Percentiles rank a stretch among this genome's conserved stretches.
These are phyloP conservation scores for Sordariomycetes sp. DNA, from an alignment of 2,329 filamentous ascomycete genomes.

Conservation along the genomic window DNA sequence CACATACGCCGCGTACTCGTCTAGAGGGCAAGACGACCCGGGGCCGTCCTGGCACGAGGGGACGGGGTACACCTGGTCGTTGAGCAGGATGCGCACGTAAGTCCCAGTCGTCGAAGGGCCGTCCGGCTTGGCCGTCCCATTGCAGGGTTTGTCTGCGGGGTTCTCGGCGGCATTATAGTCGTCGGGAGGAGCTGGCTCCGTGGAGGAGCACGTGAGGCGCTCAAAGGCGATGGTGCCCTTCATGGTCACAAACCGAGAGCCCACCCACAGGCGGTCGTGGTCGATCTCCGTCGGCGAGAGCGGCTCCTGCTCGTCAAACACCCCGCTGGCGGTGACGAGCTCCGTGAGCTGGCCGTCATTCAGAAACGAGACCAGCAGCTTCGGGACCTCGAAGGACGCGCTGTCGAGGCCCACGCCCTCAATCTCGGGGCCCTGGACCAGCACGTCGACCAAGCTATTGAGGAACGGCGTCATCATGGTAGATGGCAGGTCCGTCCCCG, in stretches of 20 bases:
- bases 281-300: constrained; percentile 36
- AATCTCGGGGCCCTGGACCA: constrained; percentile 39
- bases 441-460: constrained; percentile 36
- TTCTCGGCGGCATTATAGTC: constrained; percentile 5
- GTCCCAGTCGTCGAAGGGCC: constrained; percentile 3
- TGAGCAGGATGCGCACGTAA: constrained; percentile 47
- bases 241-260: constrained; percentile 49
- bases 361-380: constrained; percentile 49
- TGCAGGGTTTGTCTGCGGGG: constrained; percentile 3
- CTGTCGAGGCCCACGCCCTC: constrained; percentile 35
- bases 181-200: not conserved
- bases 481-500: constrained; percentile 39
- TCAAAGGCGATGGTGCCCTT: constrained; percentile 56
- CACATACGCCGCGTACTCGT: constrained; percentile 32
- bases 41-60: constrained; percentile 43
- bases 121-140: constrained; percentile 7
- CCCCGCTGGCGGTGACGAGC: constrained; percentile 45
- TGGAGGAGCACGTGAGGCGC: constrained; percentile 38
- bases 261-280: constrained; percentile 38
- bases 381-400: constrained; percentile 35
- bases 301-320: constrained; percentile 45
- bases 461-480: constrained; percentile 54
- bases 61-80: constrained; percentile 53
- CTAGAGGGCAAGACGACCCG: constrained; percentile 38
- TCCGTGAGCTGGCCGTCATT: constrained; percentile 59